Evolutionary conservation across 1,139 yeast species (phyloP).

Genomic region (Yamadazyma jaroonii): DNA sequence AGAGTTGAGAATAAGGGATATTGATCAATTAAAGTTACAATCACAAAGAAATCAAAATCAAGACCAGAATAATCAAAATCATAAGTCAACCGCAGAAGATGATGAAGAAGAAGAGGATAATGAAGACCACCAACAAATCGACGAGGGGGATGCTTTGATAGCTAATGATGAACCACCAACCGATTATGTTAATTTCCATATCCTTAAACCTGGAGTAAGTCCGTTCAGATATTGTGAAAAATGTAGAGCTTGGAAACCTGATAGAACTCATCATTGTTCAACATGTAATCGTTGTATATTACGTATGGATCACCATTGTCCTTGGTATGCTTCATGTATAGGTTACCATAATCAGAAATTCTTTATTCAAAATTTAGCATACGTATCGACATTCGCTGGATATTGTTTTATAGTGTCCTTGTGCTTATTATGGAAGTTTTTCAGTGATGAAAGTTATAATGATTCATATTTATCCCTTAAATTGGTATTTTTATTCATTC

Average conservation of each 20-base stretch:
- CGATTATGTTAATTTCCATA: conserved; percentile 13
- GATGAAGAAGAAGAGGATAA: not conserved
- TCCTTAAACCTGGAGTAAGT: conserved; percentile 13
- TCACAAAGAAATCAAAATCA: conserved; percentile 1
- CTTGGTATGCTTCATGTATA: conserved; percentile 92
- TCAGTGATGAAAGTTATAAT: conserved; percentile 38
- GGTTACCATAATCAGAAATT: conserved; percentile 40
- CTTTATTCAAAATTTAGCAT: conserved; percentile 64
- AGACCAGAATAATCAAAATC: not conserved
- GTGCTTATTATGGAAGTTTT: conserved; percentile 47
- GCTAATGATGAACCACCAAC: conserved; percentile 13
- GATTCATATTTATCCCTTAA: conserved; percentile 51
- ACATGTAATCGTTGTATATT: conserved; percentile 68
- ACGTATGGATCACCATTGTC: conserved; percentile 90
- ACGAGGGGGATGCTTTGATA: conserved; percentile 1
- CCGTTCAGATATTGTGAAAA: conserved; percentile 43
- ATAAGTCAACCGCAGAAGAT: not conserved
- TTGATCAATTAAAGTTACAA: conserved; percentile 6
- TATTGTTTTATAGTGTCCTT: conserved; percentile 37
- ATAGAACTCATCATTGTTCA: conserved; percentile 88
- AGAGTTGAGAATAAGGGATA: conserved; percentile 19
- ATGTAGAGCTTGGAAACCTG: conserved; percentile 90
- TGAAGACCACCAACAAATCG: conserved; percentile 1
- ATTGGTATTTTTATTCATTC: conserved; percentile 56
- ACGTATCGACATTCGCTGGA: conserved; percentile 50